phyloP scores from a whole-genome alignment of 2,329 filamentous ascomycete species.

The Fulvia fulva region DNA sequence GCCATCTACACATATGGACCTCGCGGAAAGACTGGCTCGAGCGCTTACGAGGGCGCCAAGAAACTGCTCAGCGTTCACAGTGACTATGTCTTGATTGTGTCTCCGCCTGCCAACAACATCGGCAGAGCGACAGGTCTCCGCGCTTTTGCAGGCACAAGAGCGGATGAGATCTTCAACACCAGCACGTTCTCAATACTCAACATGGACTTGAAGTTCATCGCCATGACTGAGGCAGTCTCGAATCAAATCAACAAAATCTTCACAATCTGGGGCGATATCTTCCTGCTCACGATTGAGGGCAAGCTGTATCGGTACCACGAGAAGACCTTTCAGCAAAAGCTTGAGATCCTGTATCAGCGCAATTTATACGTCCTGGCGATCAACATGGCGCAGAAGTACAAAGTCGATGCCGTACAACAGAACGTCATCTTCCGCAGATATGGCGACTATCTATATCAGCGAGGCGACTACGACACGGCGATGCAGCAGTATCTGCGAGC shows the following conservation, averaged over 20 bases:
- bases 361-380: constrained; percentile 91
- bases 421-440: constrained; percentile 91
- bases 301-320: constrained; percentile 90
- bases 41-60: constrained; percentile 88
- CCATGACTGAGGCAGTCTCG: constrained; percentile 79
- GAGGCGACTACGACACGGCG: constrained; percentile 93
- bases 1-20: constrained; percentile 90
- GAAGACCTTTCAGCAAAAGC: constrained; percentile 80
- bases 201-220: constrained; percentile 82
- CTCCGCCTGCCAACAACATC: constrained; percentile 63
- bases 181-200: constrained; percentile 90
- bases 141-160: constrained; percentile 67
- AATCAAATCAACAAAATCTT: constrained; percentile 77
- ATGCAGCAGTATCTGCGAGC: constrained; percentile 98
- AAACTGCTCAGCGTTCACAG: constrained; percentile 73
- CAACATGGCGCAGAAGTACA: constrained; percentile 84
- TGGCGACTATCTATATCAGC: constrained; percentile 90
- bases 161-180: constrained; percentile 78
- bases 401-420: constrained; percentile 74
- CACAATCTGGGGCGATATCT: constrained; percentile 85
- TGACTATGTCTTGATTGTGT: constrained; percentile 83
- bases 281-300: constrained; percentile 84
- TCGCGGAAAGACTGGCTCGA: constrained; percentile 80
- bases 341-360: constrained; percentile 89
- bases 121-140: constrained; percentile 60